Conservation (phyloP, 495 filamentous ascomycete genomes). For the Neurospora sublineolata region DNA sequence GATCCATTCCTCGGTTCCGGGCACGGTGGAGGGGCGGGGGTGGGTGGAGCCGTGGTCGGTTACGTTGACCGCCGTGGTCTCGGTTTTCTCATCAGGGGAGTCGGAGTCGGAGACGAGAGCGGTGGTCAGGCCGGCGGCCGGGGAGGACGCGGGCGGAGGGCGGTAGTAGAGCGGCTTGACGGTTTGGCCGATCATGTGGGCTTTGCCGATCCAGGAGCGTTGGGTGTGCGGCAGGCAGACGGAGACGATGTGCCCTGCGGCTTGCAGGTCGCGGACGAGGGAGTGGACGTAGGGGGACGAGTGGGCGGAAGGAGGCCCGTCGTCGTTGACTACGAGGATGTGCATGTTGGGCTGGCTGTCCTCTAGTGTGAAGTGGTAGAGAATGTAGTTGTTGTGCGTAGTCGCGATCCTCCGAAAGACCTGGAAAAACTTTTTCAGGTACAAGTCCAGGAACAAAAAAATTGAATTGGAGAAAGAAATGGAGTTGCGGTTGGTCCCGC, state of each 20-base stretch:
- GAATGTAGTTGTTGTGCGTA: background rate
- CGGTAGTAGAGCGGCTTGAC: slow-evolving; percentile 87
- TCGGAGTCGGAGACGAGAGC: slow-evolving; percentile 3
- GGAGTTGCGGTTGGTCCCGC: background rate
- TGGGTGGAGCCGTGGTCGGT: slow-evolving; percentile 48
- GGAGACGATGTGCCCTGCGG: slow-evolving; percentile 68
- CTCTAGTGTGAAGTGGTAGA: background rate
- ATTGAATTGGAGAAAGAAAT: background rate
- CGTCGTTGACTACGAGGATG: slow-evolving; percentile 61
- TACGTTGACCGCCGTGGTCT: slow-evolving; percentile 29
- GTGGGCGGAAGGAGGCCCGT: slow-evolving; percentile 82
- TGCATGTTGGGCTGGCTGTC: slow-evolving; percentile 22
- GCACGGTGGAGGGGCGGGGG: slow-evolving; percentile 35
- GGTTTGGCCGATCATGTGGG: slow-evolving; percentile 78
- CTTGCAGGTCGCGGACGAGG: slow-evolving; percentile 66
- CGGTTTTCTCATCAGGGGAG: slow-evolving; percentile 20
- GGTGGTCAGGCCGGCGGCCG: slow-evolving; percentile 25
- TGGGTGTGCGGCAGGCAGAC: slow-evolving; percentile 86
- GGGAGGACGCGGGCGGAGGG: slow-evolving; percentile 40
- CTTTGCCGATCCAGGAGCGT: slow-evolving; percentile 96
- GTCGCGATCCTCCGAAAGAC: background rate
- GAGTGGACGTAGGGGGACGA: slow-evolving; percentile 90
- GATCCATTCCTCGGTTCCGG: slow-evolving; percentile 77
- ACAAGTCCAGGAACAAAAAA: background rate
- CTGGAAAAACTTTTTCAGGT: background rate